Evolutionary conservation across 768 basidiomycete genomes (phyloP).

Genomic region (Crucibulum laeve): DNA sequence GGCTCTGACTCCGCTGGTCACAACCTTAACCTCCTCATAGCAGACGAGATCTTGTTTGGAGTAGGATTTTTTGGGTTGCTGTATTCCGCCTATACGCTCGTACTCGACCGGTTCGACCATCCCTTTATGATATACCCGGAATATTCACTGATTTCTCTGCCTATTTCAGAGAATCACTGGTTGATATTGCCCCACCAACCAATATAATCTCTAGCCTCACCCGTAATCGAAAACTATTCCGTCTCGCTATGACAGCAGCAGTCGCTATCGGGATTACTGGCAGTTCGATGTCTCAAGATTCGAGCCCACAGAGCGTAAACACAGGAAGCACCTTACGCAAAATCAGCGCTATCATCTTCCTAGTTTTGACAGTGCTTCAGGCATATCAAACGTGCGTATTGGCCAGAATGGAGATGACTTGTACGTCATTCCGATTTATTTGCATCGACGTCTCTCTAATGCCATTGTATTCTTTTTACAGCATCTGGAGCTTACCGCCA

Average conservation of each 20-base stretch:
- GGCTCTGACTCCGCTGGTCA: constrained; percentile 23
- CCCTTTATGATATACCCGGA: background rate
- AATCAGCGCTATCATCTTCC: constrained; percentile 31
- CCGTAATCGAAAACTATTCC: constrained; percentile 26
- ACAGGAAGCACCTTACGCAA: constrained; percentile 19
- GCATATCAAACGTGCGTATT: constrained; percentile 24
- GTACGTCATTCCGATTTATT: constrained; percentile 9
- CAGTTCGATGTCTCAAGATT: constrained; percentile 10
- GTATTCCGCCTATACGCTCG: constrained; percentile 35
- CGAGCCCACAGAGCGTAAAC: constrained; percentile 8
- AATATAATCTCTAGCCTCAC: constrained; percentile 17
- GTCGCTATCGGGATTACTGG: constrained; percentile 31
- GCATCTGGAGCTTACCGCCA: background rate
- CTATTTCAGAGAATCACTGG: constrained; percentile 13
- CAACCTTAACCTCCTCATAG: constrained; percentile 27
- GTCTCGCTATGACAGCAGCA: constrained; percentile 18
- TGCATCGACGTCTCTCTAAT: background rate
- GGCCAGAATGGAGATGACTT: constrained; percentile 11
- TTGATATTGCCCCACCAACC: constrained; percentile 7
- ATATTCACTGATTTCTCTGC: background rate
- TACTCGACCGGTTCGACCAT: constrained; percentile 31
- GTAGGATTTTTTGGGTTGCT: constrained; percentile 41
- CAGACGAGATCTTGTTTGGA: constrained; percentile 32
- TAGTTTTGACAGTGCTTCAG: constrained; percentile 28
- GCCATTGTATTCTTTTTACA: background rate